These are phyloP conservation scores for Tylopilus sp. DNA, from an alignment of 768 basidiomycete genomes.

Conservation along the genomic window DNA sequence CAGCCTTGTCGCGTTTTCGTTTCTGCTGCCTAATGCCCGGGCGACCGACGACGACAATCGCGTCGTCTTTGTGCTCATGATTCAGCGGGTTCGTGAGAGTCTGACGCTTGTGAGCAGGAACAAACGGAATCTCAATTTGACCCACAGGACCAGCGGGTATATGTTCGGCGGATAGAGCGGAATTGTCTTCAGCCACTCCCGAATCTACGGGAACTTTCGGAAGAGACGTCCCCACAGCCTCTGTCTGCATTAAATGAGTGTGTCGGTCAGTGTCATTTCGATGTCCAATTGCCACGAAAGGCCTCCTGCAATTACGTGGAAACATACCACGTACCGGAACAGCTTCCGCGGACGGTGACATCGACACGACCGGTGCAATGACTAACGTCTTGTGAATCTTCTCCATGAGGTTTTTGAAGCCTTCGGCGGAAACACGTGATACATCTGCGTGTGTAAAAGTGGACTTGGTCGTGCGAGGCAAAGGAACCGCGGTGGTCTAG, in stretches of 20 bases:
- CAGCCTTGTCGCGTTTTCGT: too few relatives aligned
- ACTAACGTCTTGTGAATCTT: conserved; percentile 66
- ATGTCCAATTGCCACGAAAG: background rate
- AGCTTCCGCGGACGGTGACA: conserved; percentile 12
- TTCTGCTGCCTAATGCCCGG: conserved; percentile 63
- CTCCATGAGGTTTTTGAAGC: conserved; percentile 54
- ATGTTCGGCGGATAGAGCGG: background rate
- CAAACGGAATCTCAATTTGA: conserved; percentile 73
- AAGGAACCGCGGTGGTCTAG: conserved; percentile 4
- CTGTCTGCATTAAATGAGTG: conserved; percentile 3
- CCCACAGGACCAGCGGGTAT: conserved; percentile 34
- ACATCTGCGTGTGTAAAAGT: conserved; percentile 4
- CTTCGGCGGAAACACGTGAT: conserved; percentile 17
- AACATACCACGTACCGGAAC: conserved; percentile 16
- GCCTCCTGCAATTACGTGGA: background rate
- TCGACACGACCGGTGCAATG: conserved; percentile 52
- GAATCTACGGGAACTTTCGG: background rate
- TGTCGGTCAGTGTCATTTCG: conserved; percentile 3
- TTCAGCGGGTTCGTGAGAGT: conserved; percentile 9
- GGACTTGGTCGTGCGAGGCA: conserved; percentile 6
- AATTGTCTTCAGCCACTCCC: background rate
- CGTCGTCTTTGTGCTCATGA: conserved; percentile 45
- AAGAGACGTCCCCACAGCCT: conserved; percentile 1
- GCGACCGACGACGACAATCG: conserved; percentile 72
- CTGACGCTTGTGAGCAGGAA: conserved; percentile 62